These are phyloP conservation scores for Lagenidium sp. DNA, from an alignment of 352 stramenopile species.

Conservation along the genomic window DNA sequence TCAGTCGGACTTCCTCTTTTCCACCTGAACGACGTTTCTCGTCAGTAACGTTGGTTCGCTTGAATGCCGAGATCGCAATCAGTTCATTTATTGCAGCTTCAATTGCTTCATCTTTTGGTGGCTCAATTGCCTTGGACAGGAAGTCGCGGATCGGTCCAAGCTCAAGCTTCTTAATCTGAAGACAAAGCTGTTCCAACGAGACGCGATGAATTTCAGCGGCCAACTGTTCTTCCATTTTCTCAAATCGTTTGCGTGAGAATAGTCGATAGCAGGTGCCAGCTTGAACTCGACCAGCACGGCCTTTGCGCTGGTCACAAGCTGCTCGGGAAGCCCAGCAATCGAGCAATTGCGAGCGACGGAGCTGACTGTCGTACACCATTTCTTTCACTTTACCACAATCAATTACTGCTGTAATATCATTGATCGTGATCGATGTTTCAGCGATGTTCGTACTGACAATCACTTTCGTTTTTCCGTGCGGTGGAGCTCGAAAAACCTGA, in stretches of 20 bases:
- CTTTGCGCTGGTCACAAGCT: slow-evolving; percentile 76
- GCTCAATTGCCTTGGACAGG: slow-evolving; percentile 85
- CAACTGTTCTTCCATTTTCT: slow-evolving; percentile 56
- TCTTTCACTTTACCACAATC: slow-evolving; percentile 85
- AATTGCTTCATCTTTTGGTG: slow-evolving; percentile 86
- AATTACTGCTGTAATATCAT: slow-evolving; percentile 82
- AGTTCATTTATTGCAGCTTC: slow-evolving; percentile 89
- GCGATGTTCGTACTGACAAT: slow-evolving; percentile 86
- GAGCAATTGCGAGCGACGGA: slow-evolving; percentile 63
- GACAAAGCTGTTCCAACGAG: slow-evolving; percentile 76
- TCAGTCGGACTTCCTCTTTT: slow-evolving; percentile 75
- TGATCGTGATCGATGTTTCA: slow-evolving; percentile 87
- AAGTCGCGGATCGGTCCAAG: slow-evolving; percentile 69
- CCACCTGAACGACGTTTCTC: too few species aligned
- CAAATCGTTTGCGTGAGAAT: slow-evolving; percentile 57
- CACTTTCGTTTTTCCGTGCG: slow-evolving; percentile 66
- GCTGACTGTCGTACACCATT: slow-evolving; percentile 77
- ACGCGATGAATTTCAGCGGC: slow-evolving; percentile 85
- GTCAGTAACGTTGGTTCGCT: slow-evolving; percentile 15
- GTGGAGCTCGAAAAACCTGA: slow-evolving; percentile 58
- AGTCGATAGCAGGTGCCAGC: slow-evolving; percentile 72
- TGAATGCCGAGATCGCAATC: slow-evolving; percentile 84
- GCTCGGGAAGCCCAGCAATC: slow-evolving; percentile 78
- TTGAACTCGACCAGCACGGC: slow-evolving; percentile 72
- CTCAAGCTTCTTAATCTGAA: slow-evolving; percentile 82